Percentiles rank a stretch among this genome's conserved stretches.
Evolutionary conservation across 345 rosid genomes (phyloP).

Genomic region (Gossypium sturtianum): DNA sequence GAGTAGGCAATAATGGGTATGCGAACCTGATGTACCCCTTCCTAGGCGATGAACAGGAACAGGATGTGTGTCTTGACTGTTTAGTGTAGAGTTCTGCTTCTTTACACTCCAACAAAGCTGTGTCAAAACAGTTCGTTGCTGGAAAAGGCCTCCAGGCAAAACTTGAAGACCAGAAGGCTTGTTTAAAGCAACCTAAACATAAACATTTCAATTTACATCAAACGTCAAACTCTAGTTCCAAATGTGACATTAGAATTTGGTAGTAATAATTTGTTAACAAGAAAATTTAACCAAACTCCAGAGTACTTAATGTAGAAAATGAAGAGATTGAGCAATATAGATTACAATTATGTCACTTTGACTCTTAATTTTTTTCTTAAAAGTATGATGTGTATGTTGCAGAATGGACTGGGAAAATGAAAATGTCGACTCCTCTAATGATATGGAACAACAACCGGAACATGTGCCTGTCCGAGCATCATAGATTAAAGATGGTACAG

Average conservation of each 20-base stretch:
- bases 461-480: neutral
- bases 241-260: neutral
- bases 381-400: neutral
- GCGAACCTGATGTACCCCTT: constrained; percentile 85
- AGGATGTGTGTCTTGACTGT: constrained; percentile 42
- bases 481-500: neutral
- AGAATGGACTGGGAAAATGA: neutral
- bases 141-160: constrained; percentile 89
- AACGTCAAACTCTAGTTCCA: neutral
- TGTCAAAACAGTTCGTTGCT: constrained; percentile 75
- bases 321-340: no score
- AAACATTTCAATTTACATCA: constrained; percentile 2
- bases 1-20: neutral
- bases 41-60: constrained; percentile 91
- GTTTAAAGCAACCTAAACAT: constrained; percentile 67
- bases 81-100: constrained; percentile 24
- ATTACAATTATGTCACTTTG: neutral
- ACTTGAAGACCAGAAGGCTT: constrained; percentile 95
- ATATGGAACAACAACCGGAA: no score
- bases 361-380: neutral
- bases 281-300: neutral
- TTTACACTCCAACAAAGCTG: constrained; percentile 66
- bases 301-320: neutral
- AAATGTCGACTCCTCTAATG: neutral
- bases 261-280: neutral